These are phyloP conservation scores for Sporothrix curviconia DNA, from an alignment of 2,329 filamentous ascomycete genomes.

Conservation along the genomic window DNA sequence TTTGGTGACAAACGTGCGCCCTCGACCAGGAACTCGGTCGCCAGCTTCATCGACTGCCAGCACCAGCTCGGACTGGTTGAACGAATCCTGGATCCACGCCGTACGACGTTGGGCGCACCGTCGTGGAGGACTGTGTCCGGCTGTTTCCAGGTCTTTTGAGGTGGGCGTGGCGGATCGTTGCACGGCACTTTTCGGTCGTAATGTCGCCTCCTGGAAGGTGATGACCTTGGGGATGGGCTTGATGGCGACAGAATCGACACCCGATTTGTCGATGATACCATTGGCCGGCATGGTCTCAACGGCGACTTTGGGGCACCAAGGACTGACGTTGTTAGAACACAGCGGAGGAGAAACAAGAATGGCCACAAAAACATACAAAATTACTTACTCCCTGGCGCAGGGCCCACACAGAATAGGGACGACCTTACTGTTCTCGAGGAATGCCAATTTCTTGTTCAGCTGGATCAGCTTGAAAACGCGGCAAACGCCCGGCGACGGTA, in stretches of 20 bases:
- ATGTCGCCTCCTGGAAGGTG: constrained; percentile 96
- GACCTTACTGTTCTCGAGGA: constrained; percentile 94
- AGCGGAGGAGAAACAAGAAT: neutral
- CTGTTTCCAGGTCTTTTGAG: constrained; percentile 96
- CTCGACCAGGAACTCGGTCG: constrained; percentile 84
- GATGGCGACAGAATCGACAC: constrained; percentile 92
- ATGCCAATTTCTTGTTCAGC: constrained; percentile 98
- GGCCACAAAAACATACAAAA: neutral
- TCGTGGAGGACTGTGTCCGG: constrained; percentile 93
- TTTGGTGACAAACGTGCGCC: constrained; percentile 93
- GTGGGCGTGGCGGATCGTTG: constrained; percentile 80
- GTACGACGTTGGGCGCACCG: constrained; percentile 95
- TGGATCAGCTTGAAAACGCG: constrained; percentile 98
- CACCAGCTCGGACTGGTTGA: constrained; percentile 90
- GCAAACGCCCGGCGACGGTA: constrained; percentile 89
- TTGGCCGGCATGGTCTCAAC: constrained; percentile 88
- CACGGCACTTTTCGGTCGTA: constrained; percentile 90
- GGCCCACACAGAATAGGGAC: constrained; percentile 95
- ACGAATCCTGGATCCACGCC: constrained; percentile 96
- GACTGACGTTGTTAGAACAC: constrained; percentile 45
- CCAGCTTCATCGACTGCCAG: constrained; percentile 86
- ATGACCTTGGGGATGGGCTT: constrained; percentile 92
- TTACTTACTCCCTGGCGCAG: constrained; percentile 70
- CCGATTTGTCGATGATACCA: constrained; percentile 88
- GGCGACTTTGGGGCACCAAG: constrained; percentile 95